phyloP scores from a whole-genome alignment of 495 filamentous ascomycete genomes.

The Penicillium arizonense region DNA sequence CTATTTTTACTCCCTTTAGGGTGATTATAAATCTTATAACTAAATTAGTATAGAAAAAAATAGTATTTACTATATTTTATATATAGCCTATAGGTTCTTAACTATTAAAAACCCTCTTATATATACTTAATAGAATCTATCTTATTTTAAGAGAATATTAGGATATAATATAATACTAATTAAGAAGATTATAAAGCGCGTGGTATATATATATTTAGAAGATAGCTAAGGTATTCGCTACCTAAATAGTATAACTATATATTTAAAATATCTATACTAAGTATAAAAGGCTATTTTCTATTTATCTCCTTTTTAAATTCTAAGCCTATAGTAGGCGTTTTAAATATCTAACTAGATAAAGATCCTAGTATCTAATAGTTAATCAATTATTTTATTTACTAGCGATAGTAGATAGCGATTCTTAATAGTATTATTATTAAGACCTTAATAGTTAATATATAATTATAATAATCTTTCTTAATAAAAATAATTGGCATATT shows the following conservation, averaged over 20 bases:
- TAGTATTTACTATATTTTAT: no score
- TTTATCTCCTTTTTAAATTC: slow-evolving; percentile 7
- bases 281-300: slow-evolving; percentile 19
- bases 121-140: no score
- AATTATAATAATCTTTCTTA: no score
- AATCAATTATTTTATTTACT: not conserved
- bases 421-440: no score
- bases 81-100: no score
- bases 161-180: not conserved
- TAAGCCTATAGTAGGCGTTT: not conserved
- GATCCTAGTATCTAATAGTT: not conserved
- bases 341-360: not conserved
- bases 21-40: no score
- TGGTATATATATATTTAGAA: slow-evolving; percentile 4
- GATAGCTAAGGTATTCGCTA: slow-evolving; percentile 9
- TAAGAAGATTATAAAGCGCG: not conserved
- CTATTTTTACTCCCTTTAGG: no score
- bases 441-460: no score
- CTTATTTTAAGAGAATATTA: not conserved
- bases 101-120: no score
- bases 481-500: no score
- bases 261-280: slow-evolving; percentile 16
- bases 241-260: slow-evolving; percentile 16
- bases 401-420: not conserved
- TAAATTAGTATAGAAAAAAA: no score